Evolutionary conservation across 176 grass and related monocot species (phyloP).

Genomic region (Eleusine indica): DNA sequence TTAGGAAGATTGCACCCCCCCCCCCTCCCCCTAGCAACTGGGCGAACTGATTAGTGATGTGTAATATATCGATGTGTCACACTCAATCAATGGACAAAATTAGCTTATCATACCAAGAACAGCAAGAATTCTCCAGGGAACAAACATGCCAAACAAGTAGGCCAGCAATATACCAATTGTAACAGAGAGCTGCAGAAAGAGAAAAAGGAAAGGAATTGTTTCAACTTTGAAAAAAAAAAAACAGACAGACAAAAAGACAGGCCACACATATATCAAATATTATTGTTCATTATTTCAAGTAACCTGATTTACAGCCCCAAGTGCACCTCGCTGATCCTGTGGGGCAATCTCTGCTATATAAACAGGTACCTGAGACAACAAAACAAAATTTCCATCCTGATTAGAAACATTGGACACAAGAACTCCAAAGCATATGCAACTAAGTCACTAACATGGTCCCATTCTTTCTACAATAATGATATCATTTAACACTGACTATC

Average conservation of each 20-base stretch:
- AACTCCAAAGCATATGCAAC: neutral
- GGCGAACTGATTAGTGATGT: neutral
- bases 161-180: slow-evolving; percentile 88
- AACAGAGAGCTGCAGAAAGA: slow-evolving; percentile 72
- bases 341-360: slow-evolving; percentile 97
- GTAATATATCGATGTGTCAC: neutral
- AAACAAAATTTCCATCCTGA: slow-evolving; percentile 18
- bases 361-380: slow-evolving; percentile 73
- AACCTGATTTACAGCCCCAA: slow-evolving; percentile 91
- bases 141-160: slow-evolving; percentile 92
- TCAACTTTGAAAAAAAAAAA: neutral
- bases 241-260: slow-evolving; percentile 2
- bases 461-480: neutral
- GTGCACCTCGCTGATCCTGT: slow-evolving; percentile 89
- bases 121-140: slow-evolving; percentile 91
- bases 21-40: neutral
- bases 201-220: slow-evolving; percentile 12
- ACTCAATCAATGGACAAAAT: slow-evolving; percentile 24
- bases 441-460: neutral
- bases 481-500: neutral
- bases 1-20: slow-evolving; percentile 21
- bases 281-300: neutral
- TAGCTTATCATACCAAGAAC: slow-evolving; percentile 66
- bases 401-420: neutral
- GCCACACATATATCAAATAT: neutral